Evolutionary conservation across 1,139 yeast genomes (phyloP), one percentile per base, ranked within the genome.

Genomic region (Zygosaccharomyces sapae): DNA sequence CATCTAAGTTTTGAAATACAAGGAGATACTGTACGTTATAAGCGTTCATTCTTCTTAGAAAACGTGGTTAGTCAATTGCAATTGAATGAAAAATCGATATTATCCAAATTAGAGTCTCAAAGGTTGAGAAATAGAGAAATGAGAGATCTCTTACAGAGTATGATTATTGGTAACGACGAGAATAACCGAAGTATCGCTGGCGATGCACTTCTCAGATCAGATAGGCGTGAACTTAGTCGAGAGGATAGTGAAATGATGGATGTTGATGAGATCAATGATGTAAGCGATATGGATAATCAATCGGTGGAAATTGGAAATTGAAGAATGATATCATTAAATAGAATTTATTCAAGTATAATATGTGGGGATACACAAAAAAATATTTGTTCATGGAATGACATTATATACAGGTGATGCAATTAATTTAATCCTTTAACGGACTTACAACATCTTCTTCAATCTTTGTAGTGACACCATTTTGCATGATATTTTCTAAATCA

Each of bases 401-500:
- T 12, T 38, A 18, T 27, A 12, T 39, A 36, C 34, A 18, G 31
- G 39, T 12, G 37, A 16, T 13, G 31, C n/a, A 27, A 9, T 41
- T 20, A 37, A 29, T 16, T 40, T 19, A 38, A 18, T 33, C 38
- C 10, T 44, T 39, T 9, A 68, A 61, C 33, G 77, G 73, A 53
- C 72, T 70, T 2, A 73, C 72, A 33, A 73, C 70, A 58, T 81
- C 86, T 24, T 75, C 76, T 46, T 74, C 71, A 22, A 75, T 73
- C 5, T 77, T 77, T 0, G 79, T 73, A 9, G 80, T 70, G 3
- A 76, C 76, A 1, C 88, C 89, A 56, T 69, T 66, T 16, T 69
- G 63, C 38, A 84, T 80, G 47, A 83, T 72, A 35, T 73, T 69
- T 61, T 90, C 96, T 36, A 90, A 79, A 61, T 89, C 97, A 1